Evolutionary conservation across 108 stramenopile species (phyloP).

Genomic region (Fragilariopsis cylindrus): DNA sequence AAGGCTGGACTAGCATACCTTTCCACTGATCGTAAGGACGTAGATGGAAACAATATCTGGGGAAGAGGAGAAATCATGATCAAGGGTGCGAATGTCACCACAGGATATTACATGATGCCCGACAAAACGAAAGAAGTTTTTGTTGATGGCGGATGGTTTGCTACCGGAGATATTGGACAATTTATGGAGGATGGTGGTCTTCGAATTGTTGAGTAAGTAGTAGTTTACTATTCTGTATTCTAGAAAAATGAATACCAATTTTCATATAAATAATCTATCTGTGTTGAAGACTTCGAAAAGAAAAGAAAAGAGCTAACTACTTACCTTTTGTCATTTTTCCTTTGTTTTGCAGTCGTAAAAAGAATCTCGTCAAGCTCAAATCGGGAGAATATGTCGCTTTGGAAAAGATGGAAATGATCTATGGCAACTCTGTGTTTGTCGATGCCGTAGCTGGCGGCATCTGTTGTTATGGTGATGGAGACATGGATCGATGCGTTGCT

Average conservation of each 20-base stretch:
- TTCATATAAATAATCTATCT: no score
- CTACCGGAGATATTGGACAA: constrained; percentile 90
- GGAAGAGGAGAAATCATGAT: constrained; percentile 83
- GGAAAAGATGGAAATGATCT: constrained; percentile 85
- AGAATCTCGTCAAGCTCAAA: constrained; percentile 94
- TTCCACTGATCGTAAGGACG: constrained; percentile 64
- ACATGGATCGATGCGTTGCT: constrained; percentile 88
- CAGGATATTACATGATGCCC: constrained; percentile 86
- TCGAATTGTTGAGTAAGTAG: constrained; percentile 63
- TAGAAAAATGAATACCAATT: no score
- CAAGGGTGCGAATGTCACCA: constrained; percentile 61
- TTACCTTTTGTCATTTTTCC: no score
- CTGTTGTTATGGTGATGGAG: constrained; percentile 85
- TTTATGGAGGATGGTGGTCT: constrained; percentile 80
- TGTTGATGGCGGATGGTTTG: constrained; percentile 78
- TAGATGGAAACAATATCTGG: constrained; percentile 66
- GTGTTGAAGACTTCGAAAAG: no score
- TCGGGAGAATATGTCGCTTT: constrained; percentile 92
- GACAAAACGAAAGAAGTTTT: constrained; percentile 83
- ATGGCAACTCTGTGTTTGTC: constrained; percentile 70
- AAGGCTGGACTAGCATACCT: constrained; percentile 76
- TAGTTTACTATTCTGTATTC: no score
- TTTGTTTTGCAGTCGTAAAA: constrained; percentile 45
- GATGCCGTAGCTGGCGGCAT: constrained; percentile 77
- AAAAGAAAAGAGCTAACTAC: no score